phyloP scores from a whole-genome alignment of 257 asterid species.

The Penstemon newberryi region DNA sequence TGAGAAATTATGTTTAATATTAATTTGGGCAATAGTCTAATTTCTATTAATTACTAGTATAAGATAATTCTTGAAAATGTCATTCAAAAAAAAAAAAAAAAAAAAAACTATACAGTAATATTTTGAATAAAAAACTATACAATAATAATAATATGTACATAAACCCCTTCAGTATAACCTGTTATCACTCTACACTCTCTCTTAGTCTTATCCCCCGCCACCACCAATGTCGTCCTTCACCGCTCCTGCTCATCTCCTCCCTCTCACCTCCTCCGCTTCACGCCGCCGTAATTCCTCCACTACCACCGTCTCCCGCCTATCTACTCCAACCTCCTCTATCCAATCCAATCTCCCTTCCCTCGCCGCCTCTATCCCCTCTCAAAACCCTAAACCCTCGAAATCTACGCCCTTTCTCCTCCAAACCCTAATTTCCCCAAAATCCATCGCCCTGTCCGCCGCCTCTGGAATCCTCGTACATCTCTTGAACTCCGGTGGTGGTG shows the following conservation, averaged over 20 bases:
- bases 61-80: too few species aligned
- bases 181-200: not conserved
- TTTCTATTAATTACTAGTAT: too few species aligned
- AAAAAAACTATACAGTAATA: too few species aligned
- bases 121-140: too few species aligned
- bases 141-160: too few species aligned
- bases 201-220: slow-evolving; percentile 25
- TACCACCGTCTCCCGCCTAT: slow-evolving; percentile 24
- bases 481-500: slow-evolving; percentile 42
- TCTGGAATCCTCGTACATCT: slow-evolving; percentile 55
- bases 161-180: too few species aligned
- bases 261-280: slow-evolving; percentile 43
- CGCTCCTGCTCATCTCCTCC: slow-evolving; percentile 48
- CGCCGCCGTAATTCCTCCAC: slow-evolving; percentile 33
- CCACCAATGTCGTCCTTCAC: slow-evolving; percentile 57
- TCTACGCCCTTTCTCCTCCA: slow-evolving; percentile 25
- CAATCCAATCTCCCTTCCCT: slow-evolving; percentile 40
- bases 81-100: too few species aligned
- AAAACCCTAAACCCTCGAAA: slow-evolving; percentile 58
- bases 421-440: slow-evolving; percentile 38
- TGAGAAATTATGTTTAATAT: too few species aligned
- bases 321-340: slow-evolving; percentile 30
- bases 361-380: slow-evolving; percentile 34
- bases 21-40: too few species aligned
- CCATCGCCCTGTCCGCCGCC: slow-evolving; percentile 53